Base-by-base conservation (phyloP, 139 green algal species). In the Chlamydomonas asymmetrica region DNA sequence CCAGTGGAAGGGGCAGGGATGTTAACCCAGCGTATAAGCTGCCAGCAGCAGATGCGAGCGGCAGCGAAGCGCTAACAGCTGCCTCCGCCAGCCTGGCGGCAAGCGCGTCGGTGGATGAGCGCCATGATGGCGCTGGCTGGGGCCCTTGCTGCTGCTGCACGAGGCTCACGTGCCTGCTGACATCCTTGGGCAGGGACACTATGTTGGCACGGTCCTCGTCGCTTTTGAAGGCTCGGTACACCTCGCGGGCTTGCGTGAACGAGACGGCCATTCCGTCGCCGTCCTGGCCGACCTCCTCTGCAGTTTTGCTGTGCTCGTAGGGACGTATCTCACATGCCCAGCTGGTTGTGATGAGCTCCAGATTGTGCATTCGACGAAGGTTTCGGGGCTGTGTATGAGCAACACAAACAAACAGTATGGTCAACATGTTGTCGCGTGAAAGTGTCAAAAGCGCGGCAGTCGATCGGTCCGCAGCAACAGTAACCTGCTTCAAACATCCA, bases 281-380 rank as follows among this genome's bases (percentile, higher is more conserved):
- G 43, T 92, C 78, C 1, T 48, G 66, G 13, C 84, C 27, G 0
- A 81, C 79, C 62, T 93, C 83, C 29, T 80, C 60, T 0, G 85
- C 72, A 18, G 66, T 80, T 16, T 61, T 56, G 18, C 34, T 72
- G 38, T 76, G 45, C 54, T 87, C 75, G 20, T 80, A 82, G 25
- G 75, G 54, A 6, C 61, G 50, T 3, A 76, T 62, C n/a, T 90
- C 82, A 70, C 87, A 94, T 20, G 81, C 84, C 23, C 85, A 78
- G 7, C 81, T 91, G 25, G 91, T 92, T 35, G 83, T 91, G 6
- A 97, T 80, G 25, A 97, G 84, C 25, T 89, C 64, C 56, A 97
- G 61, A 29, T 32, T 59, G 27, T 84, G 80, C 63, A 80, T 68
- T 16, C 66, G 74, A 40, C 62, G 45, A 7, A 88, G 62, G 63